These are phyloP conservation scores for Hygrophoropsis aurantiaca DNA, from an alignment of 768 basidiomycete genomes.

Conservation along the genomic window DNA sequence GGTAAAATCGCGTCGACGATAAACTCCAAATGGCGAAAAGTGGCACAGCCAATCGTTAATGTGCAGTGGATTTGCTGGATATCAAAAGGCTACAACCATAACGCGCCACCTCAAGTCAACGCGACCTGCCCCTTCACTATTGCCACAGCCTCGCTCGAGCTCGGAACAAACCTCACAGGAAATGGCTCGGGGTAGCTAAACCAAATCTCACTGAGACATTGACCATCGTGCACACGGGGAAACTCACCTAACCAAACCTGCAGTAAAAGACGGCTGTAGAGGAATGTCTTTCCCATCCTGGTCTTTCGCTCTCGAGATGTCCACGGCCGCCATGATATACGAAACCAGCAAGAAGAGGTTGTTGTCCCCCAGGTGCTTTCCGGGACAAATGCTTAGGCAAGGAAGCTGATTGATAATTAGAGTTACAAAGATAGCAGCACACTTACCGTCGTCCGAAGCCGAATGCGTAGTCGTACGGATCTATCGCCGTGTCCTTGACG, in stretches of 20 bases:
- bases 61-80: too few species aligned
- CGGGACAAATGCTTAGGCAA: background rate
- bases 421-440: background rate
- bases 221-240: too few species aligned
- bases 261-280: background rate
- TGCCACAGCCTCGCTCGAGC: background rate
- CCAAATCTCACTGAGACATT: too few species aligned
- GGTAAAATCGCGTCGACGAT: too few species aligned
- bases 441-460: slow-evolving; percentile 1
- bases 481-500: slow-evolving; percentile 1
- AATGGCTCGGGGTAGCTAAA: slow-evolving; percentile 1
- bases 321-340: background rate
- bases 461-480: slow-evolving; percentile 2
- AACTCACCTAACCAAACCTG: slow-evolving; percentile 1
- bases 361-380: background rate
- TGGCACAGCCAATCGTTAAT: too few species aligned
- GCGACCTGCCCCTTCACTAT: background rate
- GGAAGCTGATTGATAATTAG: background rate
- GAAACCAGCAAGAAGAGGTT: slow-evolving; percentile 1
- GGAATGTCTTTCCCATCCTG: slow-evolving; percentile 1
- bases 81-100: too few species aligned
- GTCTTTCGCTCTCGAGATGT: background rate
- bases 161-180: background rate
- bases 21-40: too few species aligned
- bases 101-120: too few species aligned